Conservation (phyloP, 2,329 filamentous ascomycete species). For the Penicillium italicum region DNA sequence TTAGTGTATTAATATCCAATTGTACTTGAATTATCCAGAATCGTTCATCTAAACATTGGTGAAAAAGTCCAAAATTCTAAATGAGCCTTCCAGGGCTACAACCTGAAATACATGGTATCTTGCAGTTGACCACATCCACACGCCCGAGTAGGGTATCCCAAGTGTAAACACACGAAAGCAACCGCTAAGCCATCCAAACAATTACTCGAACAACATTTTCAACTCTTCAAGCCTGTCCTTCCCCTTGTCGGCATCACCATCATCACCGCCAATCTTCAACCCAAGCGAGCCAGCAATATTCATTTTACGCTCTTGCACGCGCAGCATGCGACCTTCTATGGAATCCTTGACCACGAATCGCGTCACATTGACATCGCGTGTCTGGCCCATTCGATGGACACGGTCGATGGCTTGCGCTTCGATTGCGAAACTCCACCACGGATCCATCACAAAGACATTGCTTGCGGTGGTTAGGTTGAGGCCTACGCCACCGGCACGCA, state of each 20-base stretch:
- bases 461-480: constrained; percentile 87
- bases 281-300: constrained; percentile 84
- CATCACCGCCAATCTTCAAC: constrained; percentile 91
- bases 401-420: constrained; percentile 97
- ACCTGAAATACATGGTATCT: not conserved
- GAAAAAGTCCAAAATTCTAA: not conserved
- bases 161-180: not conserved
- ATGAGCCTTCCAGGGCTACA: not conserved
- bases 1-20: constrained; percentile 10
- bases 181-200: not conserved
- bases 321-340: constrained; percentile 92
- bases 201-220: constrained; percentile 67
- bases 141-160: not conserved
- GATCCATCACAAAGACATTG: constrained; percentile 98
- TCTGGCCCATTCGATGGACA: constrained; percentile 94
- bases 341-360: constrained; percentile 86
- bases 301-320: constrained; percentile 88
- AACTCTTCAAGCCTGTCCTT: constrained; percentile 89
- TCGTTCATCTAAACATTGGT: not conserved
- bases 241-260: constrained; percentile 85
- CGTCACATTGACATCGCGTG: constrained; percentile 76
- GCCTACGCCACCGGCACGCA: constrained; percentile 88
- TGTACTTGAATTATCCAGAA: not conserved
- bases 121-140: not conserved
- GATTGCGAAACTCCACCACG: constrained; percentile 97